Evolutionary conservation across 1,284 basidiomycete genomes (phyloP), one percentile per base, ranked within the genome.

Genomic region (Puccinia brachypodii): DNA sequence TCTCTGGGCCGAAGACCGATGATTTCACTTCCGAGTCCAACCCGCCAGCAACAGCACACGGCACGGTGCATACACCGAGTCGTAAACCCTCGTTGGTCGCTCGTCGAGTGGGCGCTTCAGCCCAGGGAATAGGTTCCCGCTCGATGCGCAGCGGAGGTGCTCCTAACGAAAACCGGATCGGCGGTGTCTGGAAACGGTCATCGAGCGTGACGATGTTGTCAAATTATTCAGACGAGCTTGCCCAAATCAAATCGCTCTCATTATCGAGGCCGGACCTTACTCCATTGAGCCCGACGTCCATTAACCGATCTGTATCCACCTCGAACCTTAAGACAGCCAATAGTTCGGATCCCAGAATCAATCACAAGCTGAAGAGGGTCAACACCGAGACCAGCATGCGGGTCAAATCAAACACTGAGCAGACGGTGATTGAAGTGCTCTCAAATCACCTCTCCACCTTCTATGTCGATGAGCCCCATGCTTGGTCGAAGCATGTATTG

Each of bases 341-440:
- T n/a, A 74, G 36, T 53, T 19, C 56, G 19, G 38, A 42, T 25
- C 25, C 31, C n/a, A 47, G n/a, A 31, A 14, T 28, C n/a, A 25
- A 36, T 25, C 1, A 11, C 40, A 42, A n/a, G 28, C 40, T 38
- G 19, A 44, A 44, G 72, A n/a, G 60, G 42, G 28, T 44, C n/a
- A 62, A 66, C 25, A 33, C 71, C 9, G 79, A 80, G 56, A 80
- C 77, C 22, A 73, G 79, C 58, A 53, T 81, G 36, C 44, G 79
- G 14, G 79, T 74, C n/a, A 81, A 81, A 53, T 81, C 79, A 28
- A 74, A 64, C 33, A 81, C 72, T 38, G 79, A 60, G 9, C 69
- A 81, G 47, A 81, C 71, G 3, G 79, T 81, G 6, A 66, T 74
- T 36, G 79, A 81, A 36, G 71, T 81, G 8, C 47, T 81, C 8